Conservation (phyloP, 2,329 filamentous ascomycete species). For the Neophaeococcomyces mojaviensis region DNA sequence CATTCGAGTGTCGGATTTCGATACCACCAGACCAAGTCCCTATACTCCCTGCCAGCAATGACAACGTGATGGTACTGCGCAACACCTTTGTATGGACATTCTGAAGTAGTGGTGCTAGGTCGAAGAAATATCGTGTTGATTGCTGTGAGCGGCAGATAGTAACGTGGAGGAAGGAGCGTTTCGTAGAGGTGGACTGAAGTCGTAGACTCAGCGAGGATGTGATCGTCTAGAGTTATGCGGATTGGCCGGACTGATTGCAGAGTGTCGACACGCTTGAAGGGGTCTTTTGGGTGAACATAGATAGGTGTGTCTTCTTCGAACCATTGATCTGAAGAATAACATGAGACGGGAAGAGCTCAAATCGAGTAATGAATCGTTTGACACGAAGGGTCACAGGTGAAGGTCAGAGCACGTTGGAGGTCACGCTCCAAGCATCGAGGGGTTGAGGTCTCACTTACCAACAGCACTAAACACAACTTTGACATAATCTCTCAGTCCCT, state of each 20-base stretch:
- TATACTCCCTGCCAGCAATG: conserved; percentile 16
- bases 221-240: conserved; percentile 18
- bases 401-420: not conserved
- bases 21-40: conserved; percentile 23
- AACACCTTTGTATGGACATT: conserved; percentile 23
- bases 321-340: conserved; percentile 30
- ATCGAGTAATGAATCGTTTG: too few species aligned
- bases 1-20: conserved; percentile 18
- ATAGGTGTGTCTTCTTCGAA: conserved; percentile 21
- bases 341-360: too few species aligned
- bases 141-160: conserved; percentile 22
- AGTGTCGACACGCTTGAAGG: conserved; percentile 23
- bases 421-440: not conserved
- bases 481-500: conserved; percentile 18
- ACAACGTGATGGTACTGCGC: conserved; percentile 22
- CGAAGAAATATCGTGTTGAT: conserved; percentile 17
- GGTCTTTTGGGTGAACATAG: conserved; percentile 21
- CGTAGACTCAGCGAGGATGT: conserved; percentile 18
- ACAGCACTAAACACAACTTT: conserved; percentile 29
- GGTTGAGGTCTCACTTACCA: conserved; percentile 13
- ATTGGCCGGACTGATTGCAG: conserved; percentile 18
- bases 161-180: conserved; percentile 20
- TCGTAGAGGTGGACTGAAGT: conserved; percentile 21
- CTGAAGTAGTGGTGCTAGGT: conserved; percentile 19
- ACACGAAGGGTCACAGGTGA: too few species aligned